phyloP scores from a whole-genome alignment of 148 eudicot species.

The Chenopodium berlandieri region DNA sequence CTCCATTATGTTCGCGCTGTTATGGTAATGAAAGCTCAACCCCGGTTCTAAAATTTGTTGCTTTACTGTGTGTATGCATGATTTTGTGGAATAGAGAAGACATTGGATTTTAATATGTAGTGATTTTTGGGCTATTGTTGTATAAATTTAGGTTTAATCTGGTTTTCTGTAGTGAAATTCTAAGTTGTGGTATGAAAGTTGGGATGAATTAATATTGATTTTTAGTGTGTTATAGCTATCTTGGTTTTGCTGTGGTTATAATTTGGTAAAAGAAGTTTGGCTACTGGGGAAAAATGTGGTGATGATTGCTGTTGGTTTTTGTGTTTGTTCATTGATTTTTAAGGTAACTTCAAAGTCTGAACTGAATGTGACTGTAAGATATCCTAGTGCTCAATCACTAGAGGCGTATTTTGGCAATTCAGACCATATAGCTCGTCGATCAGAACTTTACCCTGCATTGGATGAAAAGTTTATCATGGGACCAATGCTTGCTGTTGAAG shows the following conservation, averaged over 20 bases:
- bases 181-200: neutral
- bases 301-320: conserved; percentile 3
- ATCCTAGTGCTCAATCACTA: conserved; percentile 62
- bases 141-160: conserved; percentile 18
- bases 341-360: conserved; percentile 74
- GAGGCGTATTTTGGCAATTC: conserved; percentile 42
- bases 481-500: conserved; percentile 42
- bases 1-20: conserved; percentile 55
- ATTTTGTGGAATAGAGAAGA: neutral
- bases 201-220: neutral
- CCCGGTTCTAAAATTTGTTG: conserved; percentile 17
- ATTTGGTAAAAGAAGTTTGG: neutral
- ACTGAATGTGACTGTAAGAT: conserved; percentile 52
- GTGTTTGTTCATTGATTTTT: conserved; percentile 18
- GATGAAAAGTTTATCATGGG: conserved; percentile 69
- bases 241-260: neutral
- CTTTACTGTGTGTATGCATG: neutral
- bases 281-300: neutral
- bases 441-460: conserved; percentile 49
- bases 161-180: conserved; percentile 44
- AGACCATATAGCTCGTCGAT: conserved; percentile 14
- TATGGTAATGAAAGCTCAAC: conserved; percentile 44
- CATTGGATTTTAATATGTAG: neutral
- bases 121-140: neutral
- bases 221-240: neutral